Evolutionary conservation across 2,329 filamentous ascomycete species (phyloP).

Genomic region (Celoporthe dispersa): DNA sequence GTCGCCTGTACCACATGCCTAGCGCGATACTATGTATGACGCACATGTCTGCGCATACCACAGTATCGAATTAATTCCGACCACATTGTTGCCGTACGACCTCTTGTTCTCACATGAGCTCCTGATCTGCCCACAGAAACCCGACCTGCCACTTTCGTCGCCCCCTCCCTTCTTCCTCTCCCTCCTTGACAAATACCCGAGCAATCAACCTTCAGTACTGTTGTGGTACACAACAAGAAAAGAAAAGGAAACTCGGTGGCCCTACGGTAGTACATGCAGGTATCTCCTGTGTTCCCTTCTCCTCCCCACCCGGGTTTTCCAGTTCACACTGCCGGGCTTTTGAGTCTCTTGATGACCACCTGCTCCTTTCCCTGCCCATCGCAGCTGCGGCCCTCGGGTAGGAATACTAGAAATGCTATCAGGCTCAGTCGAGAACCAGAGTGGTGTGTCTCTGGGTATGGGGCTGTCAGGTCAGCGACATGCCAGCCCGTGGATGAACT

Average conservation of each 20-base stretch:
- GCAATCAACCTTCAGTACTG: not conserved
- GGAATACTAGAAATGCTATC: not conserved
- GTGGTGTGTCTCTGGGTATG: not conserved
- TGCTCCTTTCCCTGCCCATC: not conserved
- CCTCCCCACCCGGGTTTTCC: too few relatives aligned
- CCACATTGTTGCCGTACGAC: too few relatives aligned
- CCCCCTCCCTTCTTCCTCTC: not conserved
- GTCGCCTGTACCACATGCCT: not conserved
- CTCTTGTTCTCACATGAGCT: not conserved
- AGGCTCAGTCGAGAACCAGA: not conserved
- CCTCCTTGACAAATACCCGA: not conserved
- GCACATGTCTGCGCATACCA: not conserved
- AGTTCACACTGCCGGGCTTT: not conserved
- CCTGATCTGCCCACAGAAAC: not conserved
- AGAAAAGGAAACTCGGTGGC: not conserved
- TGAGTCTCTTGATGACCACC: not conserved
- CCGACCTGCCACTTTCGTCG: constrained; percentile 5
- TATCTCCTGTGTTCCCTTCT: not conserved
- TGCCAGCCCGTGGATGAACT: not conserved
- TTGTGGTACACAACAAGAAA: not conserved
- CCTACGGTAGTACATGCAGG: not conserved
- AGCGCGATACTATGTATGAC: not conserved
- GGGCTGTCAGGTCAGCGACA: not conserved
- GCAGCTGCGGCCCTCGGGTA: not conserved
- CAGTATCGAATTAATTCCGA: too few relatives aligned